Conservation (phyloP, 805 yeast species). For the Wickerhamomyces strasburgensis region DNA sequence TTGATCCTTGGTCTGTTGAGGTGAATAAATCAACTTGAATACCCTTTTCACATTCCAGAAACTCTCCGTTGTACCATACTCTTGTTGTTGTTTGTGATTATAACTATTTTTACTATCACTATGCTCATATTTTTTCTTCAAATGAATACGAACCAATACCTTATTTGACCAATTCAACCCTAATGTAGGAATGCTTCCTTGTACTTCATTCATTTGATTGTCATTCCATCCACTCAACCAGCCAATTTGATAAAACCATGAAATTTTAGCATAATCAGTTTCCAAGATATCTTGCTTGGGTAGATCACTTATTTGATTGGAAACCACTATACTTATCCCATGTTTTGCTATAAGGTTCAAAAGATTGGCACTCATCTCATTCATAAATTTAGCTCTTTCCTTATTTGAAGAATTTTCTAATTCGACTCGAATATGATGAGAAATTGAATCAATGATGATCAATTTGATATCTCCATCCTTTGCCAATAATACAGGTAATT, state of each 20-base stretch:
- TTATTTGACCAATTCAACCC: conserved; percentile 53
- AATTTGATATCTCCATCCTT: conserved; percentile 39
- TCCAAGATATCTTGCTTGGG: conserved; percentile 27
- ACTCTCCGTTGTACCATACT: background rate
- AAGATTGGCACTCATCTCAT: conserved; percentile 41
- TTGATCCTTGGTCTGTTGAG: conserved; percentile 9
- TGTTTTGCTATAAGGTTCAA: conserved; percentile 41
- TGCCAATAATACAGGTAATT: conserved; percentile 54
- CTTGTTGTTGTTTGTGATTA: conserved; percentile 8
- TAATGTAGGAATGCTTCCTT: conserved; percentile 43
- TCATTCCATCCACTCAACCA: conserved; percentile 73
- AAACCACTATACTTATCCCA: conserved; percentile 58
- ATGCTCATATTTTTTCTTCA: conserved; percentile 33
- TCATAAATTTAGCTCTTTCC: conserved; percentile 31
- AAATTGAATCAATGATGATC: conserved; percentile 74
- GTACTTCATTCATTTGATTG: conserved; percentile 19
- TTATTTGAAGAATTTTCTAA: conserved; percentile 27
- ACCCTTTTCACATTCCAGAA: conserved; percentile 28
- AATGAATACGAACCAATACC: conserved; percentile 44
- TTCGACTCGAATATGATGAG: conserved; percentile 74
- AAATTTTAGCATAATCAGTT: conserved; percentile 25
- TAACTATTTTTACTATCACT: background rate
- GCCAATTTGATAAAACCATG: conserved; percentile 61
- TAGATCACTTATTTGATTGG: conserved; percentile 78
- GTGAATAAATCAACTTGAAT: conserved; percentile 38